Conservation (phyloP, 2,329 filamentous ascomycete species). For the Pseudocercospora crystallina region DNA sequence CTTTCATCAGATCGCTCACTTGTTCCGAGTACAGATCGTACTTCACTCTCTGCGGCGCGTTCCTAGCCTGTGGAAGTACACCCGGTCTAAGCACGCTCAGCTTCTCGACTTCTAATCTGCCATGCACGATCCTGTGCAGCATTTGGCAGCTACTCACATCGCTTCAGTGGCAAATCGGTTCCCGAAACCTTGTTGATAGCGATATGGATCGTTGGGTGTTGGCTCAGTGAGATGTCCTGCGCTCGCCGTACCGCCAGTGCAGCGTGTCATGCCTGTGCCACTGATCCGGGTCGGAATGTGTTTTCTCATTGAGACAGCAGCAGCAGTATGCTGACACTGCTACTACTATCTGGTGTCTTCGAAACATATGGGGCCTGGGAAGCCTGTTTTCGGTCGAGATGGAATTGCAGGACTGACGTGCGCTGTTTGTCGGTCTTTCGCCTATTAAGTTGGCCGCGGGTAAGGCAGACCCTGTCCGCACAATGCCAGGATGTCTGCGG, state of each 20-base stretch:
- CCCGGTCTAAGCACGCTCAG: slow-evolving; percentile 11
- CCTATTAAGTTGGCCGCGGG: slow-evolving; percentile 5
- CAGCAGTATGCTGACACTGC: too few species aligned
- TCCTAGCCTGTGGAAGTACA: slow-evolving; percentile 22
- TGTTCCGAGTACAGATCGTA: slow-evolving; percentile 35
- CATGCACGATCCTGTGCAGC: too few species aligned
- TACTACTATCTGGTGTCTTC: too few species aligned
- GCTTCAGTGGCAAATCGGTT: slow-evolving; percentile 25
- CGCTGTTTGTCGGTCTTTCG: not conserved
- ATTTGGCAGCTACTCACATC: slow-evolving; percentile 10
- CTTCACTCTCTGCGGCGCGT: slow-evolving; percentile 37
- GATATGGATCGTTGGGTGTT: slow-evolving; percentile 22
- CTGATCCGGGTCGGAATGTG: not conserved
- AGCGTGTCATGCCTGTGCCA: slow-evolving; percentile 5
- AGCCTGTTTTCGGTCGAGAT: too few species aligned
- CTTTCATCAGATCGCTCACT: slow-evolving; percentile 2
- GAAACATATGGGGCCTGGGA: too few species aligned
- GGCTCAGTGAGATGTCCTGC: slow-evolving; percentile 10
- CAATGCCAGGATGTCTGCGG: not conserved
- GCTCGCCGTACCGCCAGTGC: slow-evolving; percentile 10
- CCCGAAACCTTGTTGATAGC: slow-evolving; percentile 25
- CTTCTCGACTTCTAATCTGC: not conserved
- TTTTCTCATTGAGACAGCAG: too few species aligned
- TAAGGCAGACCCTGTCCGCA: not conserved
- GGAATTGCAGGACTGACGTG: too few species aligned